Base-by-base conservation (phyloP, 2,329 filamentous ascomycete genomes). In the Verticillium longisporum region DNA sequence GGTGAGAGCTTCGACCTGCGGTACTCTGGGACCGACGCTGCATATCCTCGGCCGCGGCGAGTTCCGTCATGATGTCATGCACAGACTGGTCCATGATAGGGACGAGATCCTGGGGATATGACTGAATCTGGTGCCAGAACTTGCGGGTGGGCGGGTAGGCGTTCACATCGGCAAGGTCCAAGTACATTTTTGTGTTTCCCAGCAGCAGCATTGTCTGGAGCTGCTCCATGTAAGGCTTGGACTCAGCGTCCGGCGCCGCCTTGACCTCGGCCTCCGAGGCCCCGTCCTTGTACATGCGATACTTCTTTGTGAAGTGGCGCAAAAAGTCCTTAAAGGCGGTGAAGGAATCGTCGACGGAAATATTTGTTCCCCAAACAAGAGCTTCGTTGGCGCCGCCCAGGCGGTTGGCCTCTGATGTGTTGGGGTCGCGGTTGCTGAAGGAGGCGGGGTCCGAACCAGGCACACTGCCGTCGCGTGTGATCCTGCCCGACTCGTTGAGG, bases 321-420 rank as follows among this genome's bases (percentile, higher is more conserved):
- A 99, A 79, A 70, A 99, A 99, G 65, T 95, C 92, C 71, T 95
- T 94, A 80, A 97, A 96, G 0, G 88, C 83, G 58, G 87, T 85
- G 74, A 96, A 90, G 0, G 92, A 92, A 72, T 98, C 93, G 63
- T 91, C 87, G 59, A 99, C 89, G 5, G 94, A 97, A 57, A 99
- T 91, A 45, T 96, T 98, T 54, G 95, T 99, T 73, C 95, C 95
- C 95, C 95, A 99, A 65, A 99, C 94, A 61, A 96, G 86, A 67
- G 89, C 87, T 61, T 89, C 88, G 45, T 90, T 91, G 62, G 86
- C 86, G 1, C 93, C 95, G 45, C 92, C 94, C 50, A 97, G 84
- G 1, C 83, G 85, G 70, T 97, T 90, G 1, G 95, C 95, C 73
- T 99, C 95, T 2, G 94, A 97, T 6, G 93, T 97, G 65, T 89